phyloP scores from a whole-genome alignment of 108 stramenopile species.

The Cyclotella kingstonii region DNA sequence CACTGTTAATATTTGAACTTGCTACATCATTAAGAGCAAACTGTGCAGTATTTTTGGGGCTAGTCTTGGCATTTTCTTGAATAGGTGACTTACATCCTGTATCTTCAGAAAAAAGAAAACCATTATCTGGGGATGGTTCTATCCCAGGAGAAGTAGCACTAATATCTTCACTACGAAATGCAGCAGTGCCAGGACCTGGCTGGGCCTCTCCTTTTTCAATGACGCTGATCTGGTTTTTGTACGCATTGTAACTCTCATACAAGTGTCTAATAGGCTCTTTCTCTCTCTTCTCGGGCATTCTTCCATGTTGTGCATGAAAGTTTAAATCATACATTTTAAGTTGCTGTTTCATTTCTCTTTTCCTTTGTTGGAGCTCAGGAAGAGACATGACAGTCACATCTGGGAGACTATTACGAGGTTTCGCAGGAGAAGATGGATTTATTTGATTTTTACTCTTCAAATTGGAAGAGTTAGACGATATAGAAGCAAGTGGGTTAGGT shows the following conservation, averaged over 20 bases:
- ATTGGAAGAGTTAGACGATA: constrained; percentile 21
- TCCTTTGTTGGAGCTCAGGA: constrained; percentile 66
- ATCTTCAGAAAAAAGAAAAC: constrained; percentile 12
- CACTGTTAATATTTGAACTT: neutral
- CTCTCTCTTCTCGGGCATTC: constrained; percentile 93
- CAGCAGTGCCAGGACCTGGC: constrained; percentile 42
- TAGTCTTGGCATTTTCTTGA: neutral
- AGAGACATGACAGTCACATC: constrained; percentile 58
- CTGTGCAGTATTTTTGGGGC: constrained; percentile 1
- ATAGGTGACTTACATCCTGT: constrained; percentile 14
- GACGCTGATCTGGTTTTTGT: constrained; percentile 76
- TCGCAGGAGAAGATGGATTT: constrained; percentile 1
- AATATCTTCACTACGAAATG: constrained; percentile 35
- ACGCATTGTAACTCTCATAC: constrained; percentile 92
- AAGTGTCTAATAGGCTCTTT: constrained; percentile 98
- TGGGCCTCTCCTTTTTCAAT: constrained; percentile 64
- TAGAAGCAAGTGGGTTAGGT: constrained; percentile 1
- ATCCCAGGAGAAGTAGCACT: constrained; percentile 19
- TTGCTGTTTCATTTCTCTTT: constrained; percentile 82
- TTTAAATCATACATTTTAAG: constrained; percentile 92
- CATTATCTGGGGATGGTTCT: constrained; percentile 21
- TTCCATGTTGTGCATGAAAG: constrained; percentile 76
- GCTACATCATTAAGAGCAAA: neutral
- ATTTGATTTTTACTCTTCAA: constrained; percentile 37
- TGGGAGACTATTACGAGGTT: constrained; percentile 16